Percentiles rank a stretch among this genome's conserved stretches.
Evolutionary conservation across 2,329 filamentous ascomycete genomes (phyloP).

Genomic region (Ophiosphaerella narmari): DNA sequence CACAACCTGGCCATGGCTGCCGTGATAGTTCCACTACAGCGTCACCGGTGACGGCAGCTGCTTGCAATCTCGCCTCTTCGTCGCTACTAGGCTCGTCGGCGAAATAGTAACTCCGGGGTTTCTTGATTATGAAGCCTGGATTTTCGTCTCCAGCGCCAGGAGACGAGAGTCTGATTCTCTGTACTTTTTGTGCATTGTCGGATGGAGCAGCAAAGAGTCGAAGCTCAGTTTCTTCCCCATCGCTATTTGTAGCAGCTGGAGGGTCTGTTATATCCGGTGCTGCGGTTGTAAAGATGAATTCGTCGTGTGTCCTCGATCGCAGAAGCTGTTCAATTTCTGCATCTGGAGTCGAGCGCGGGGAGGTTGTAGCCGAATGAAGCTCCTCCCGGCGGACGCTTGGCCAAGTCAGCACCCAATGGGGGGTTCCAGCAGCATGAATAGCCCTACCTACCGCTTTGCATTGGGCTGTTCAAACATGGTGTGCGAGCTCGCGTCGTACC

Average conservation of each 20-base stretch:
- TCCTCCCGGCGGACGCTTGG: conserved; percentile 41
- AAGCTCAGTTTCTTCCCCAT: conserved; percentile 41
- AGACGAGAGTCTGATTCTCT: conserved; percentile 40
- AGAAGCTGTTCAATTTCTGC: conserved; percentile 37
- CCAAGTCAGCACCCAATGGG: conserved; percentile 12
- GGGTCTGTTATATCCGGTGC: conserved; percentile 1
- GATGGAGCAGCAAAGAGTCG: conserved; percentile 39
- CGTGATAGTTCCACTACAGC: conserved; percentile 34
- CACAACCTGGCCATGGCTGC: conserved; percentile 41
- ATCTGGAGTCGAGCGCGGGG: conserved; percentile 42
- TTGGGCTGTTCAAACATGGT: conserved; percentile 30
- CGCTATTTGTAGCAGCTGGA: conserved; percentile 10
- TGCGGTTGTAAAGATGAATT: conserved; percentile 31
- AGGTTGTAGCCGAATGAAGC: conserved; percentile 40
- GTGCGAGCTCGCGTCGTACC: not conserved
- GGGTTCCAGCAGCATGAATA: not conserved
- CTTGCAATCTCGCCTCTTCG: conserved; percentile 24
- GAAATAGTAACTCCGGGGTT: conserved; percentile 43
- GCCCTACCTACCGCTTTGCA: conserved; percentile 35
- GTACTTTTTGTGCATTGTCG: conserved; percentile 22
- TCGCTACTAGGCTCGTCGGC: conserved; percentile 32
- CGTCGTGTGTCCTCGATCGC: conserved; percentile 26
- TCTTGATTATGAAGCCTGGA: conserved; percentile 34
- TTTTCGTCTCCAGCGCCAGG: conserved; percentile 30
- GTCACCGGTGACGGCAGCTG: conserved; percentile 35